Evolutionary conservation across 164 flowering plant species (phyloP).

Genomic region (Magnolia changhungtana): DNA sequence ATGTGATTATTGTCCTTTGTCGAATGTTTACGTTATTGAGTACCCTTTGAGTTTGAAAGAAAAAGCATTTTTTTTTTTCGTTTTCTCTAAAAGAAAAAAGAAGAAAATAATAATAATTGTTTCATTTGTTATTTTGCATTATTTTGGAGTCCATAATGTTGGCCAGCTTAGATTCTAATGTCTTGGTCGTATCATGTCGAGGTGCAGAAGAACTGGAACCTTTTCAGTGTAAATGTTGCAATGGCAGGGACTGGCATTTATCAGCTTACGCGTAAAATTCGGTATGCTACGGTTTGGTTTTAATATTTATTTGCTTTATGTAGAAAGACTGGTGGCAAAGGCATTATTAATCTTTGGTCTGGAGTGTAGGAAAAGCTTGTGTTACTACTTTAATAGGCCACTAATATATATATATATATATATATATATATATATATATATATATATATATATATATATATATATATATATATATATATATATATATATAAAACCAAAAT

Average conservation of each 20-base stretch:
- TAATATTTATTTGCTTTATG: not conserved
- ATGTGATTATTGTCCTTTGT: too few species aligned
- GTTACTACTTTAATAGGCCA: not conserved
- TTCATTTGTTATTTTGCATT: not conserved
- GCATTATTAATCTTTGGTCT: not conserved
- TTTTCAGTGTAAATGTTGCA: slow-evolving; percentile 62
- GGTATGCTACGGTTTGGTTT: slow-evolving; percentile 24
- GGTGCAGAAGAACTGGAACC: slow-evolving; percentile 75
- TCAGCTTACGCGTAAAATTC: slow-evolving; percentile 58
- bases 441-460: too few species aligned
- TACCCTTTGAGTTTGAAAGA: too few species aligned
- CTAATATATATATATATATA: too few species aligned
- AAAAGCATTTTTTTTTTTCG: too few species aligned
- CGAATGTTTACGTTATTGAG: too few species aligned
- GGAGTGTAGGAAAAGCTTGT: not conserved
- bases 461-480: too few species aligned
- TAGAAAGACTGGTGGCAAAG: not conserved
- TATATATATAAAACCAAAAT: too few species aligned
- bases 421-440: too few species aligned
- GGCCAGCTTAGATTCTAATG: slow-evolving; percentile 1
- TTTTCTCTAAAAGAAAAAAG: too few species aligned
- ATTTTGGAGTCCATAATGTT: not conserved
- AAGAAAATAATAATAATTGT: not conserved
- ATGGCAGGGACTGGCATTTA: slow-evolving; percentile 77
- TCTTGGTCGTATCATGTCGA: not conserved